Percentiles rank a stretch among this genome's conserved stretches.
Evolutionary conservation across 306 rosid species (phyloP).

Genomic region (Acacia crassicarpa): DNA sequence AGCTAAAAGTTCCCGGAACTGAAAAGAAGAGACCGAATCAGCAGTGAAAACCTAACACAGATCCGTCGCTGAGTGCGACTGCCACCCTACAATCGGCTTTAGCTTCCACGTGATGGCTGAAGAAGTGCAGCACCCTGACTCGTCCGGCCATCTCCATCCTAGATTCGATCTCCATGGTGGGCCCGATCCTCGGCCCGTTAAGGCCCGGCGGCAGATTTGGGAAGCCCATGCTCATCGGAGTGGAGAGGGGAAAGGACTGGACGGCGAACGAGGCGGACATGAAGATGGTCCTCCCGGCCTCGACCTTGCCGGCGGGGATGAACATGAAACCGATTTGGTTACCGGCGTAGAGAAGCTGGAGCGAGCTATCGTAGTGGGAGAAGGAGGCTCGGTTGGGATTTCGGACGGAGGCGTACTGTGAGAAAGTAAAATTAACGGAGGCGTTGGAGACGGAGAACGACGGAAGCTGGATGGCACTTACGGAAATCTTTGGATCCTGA

Average conservation of each 20-base stretch:
- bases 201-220: slow-evolving; percentile 38
- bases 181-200: slow-evolving; percentile 42
- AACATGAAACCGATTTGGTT: slow-evolving; percentile 85
- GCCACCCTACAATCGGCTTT: slow-evolving; percentile 59
- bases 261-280: slow-evolving; percentile 85
- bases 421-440: slow-evolving; percentile 77
- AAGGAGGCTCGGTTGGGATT: slow-evolving; percentile 83
- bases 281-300: slow-evolving; percentile 61
- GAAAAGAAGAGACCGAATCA: slow-evolving; percentile 26
- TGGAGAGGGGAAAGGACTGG: slow-evolving; percentile 52
- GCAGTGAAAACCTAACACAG: slow-evolving; percentile 85
- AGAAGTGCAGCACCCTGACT: slow-evolving; percentile 71
- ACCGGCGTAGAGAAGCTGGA: slow-evolving; percentile 82
- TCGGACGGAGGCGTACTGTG: slow-evolving; percentile 73
- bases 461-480: slow-evolving; percentile 74
- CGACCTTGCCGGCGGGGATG: slow-evolving; percentile 85
- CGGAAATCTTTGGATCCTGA: slow-evolving; percentile 68
- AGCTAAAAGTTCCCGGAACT: slow-evolving; percentile 1
- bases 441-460: slow-evolving; percentile 67
- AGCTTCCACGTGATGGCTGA: slow-evolving; percentile 72
- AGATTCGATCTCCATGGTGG: slow-evolving; percentile 76
- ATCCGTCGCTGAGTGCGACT: slow-evolving; percentile 65
- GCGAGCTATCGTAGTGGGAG: slow-evolving; percentile 80
- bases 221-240: slow-evolving; percentile 39
- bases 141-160: slow-evolving; percentile 72